These are phyloP conservation scores for Fusarium napiforme DNA, from an alignment of 2,329 filamentous ascomycete species.

Conservation along the genomic window DNA sequence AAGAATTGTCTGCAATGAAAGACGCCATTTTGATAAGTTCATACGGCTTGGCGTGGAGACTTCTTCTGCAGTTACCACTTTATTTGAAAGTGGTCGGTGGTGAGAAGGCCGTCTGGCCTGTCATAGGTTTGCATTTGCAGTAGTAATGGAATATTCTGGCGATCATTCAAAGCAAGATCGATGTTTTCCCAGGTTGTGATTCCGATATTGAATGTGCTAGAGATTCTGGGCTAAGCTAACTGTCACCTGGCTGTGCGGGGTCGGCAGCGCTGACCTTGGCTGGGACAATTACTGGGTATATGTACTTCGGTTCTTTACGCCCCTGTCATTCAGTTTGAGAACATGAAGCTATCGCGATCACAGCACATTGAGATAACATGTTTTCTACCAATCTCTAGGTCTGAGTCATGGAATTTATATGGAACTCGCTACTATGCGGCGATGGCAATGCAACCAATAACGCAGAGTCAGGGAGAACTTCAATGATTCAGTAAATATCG, in stretches of 20 bases:
- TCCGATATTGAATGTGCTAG: neutral
- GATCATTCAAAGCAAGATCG: neutral
- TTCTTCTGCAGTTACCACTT: neutral
- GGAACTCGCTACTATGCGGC: neutral
- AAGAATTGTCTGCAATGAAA: constrained; percentile 37
- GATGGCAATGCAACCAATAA: neutral
- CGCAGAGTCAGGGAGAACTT: neutral
- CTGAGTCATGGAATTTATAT: neutral
- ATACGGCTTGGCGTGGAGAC: neutral
- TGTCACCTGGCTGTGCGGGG: constrained; percentile 38
- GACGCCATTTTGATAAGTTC: constrained; percentile 11
- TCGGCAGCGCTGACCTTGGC: constrained; percentile 20
- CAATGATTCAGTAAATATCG: neutral
- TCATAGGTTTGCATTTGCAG: neutral
- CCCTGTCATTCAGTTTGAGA: neutral
- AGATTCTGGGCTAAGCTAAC: constrained; percentile 6
- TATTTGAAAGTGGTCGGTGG: neutral
- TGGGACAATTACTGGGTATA: neutral
- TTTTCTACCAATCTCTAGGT: neutral
- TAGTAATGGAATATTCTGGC: constrained; percentile 3
- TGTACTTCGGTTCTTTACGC: neutral
- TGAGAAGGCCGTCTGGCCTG: neutral
- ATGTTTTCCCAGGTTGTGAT: neutral
- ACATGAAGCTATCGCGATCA: neutral
- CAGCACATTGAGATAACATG: neutral